phyloP scores from a whole-genome alignment of 805 yeast genomes.

The Lachancea meyersii region DNA sequence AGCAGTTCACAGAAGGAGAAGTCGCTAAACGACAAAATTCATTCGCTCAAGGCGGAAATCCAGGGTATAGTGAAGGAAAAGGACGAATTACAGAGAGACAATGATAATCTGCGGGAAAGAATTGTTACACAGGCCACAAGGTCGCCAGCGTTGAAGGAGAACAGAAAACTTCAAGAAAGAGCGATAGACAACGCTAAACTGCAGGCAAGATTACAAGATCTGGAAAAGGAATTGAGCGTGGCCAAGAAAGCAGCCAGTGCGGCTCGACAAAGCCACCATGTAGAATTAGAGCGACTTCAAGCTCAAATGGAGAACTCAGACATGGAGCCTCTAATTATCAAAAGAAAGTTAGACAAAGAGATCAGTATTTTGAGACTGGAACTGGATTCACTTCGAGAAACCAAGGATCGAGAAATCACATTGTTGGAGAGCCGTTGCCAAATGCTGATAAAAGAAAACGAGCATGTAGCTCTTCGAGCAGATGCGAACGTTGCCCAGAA shows the following conservation, averaged over 20 bases:
- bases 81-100: slow-evolving; percentile 8
- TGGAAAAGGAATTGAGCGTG: slow-evolving; percentile 34
- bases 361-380: slow-evolving; percentile 16
- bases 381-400: slow-evolving; percentile 13
- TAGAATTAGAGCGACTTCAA: slow-evolving; percentile 11
- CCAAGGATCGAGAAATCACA: slow-evolving; percentile 15
- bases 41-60: slow-evolving; percentile 1
- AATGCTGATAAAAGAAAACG: slow-evolving; percentile 16
- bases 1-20: neutral
- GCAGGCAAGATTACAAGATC: slow-evolving; percentile 36
- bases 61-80: slow-evolving; percentile 7
- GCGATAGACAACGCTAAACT: slow-evolving; percentile 5
- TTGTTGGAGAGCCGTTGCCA: slow-evolving; percentile 16
- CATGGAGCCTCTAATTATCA: slow-evolving; percentile 12
- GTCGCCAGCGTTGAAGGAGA: slow-evolving; percentile 7
- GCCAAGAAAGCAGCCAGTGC: slow-evolving; percentile 36
- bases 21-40: neutral
- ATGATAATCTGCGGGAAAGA: slow-evolving; percentile 10
- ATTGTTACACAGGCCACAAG: slow-evolving; percentile 6
- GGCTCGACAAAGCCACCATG: slow-evolving; percentile 3
- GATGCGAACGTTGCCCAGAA: slow-evolving; percentile 12
- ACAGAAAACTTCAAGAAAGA: slow-evolving; percentile 5
- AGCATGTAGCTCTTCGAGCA: slow-evolving; percentile 13
- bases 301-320: slow-evolving; percentile 8
- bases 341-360: slow-evolving; percentile 14